Conservation (phyloP, 352 stramenopile genomes). For the Phytophthora megakarya region DNA sequence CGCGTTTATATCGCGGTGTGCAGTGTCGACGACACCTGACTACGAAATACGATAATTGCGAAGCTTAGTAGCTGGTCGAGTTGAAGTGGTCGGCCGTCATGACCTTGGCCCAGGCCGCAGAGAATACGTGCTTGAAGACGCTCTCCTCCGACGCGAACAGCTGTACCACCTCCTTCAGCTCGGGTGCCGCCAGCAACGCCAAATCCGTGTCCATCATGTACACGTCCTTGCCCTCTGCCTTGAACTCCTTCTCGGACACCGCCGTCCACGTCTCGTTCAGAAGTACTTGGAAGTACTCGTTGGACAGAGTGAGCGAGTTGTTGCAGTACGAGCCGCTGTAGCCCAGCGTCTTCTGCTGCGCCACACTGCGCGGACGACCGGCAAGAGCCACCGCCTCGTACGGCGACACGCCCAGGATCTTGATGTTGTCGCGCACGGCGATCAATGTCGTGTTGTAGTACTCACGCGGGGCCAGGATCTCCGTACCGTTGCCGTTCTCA, state of each 20-base stretch:
- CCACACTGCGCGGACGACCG: conserved; percentile 88
- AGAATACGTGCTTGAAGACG: conserved; percentile 29
- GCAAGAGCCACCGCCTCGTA: conserved; percentile 93
- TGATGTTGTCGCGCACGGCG: conserved; percentile 93
- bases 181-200: conserved; percentile 27
- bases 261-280: conserved; percentile 29
- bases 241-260: conserved; percentile 28
- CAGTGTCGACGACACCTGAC: conserved; percentile 8
- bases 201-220: conserved; percentile 34
- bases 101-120: conserved; percentile 30
- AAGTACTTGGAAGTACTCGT: conserved; percentile 34
- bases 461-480: conserved; percentile 90
- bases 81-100: conserved; percentile 34
- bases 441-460: conserved; percentile 70
- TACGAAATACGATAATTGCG: conserved; percentile 1
- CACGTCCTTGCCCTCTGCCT: conserved; percentile 32
- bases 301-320: conserved; percentile 84
- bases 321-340: conserved; percentile 87
- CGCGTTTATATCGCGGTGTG: conserved; percentile 4
- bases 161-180: conserved; percentile 27
- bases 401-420: conserved; percentile 90
- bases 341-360: conserved; percentile 86
- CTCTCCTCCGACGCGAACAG: conserved; percentile 21
- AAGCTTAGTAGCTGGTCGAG: conserved; percentile 25
- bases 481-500: conserved; percentile 69